Base-by-base conservation (phyloP, 1,284 basidiomycete genomes). In the Cutaneotrichosporon spelunceum region DNA sequence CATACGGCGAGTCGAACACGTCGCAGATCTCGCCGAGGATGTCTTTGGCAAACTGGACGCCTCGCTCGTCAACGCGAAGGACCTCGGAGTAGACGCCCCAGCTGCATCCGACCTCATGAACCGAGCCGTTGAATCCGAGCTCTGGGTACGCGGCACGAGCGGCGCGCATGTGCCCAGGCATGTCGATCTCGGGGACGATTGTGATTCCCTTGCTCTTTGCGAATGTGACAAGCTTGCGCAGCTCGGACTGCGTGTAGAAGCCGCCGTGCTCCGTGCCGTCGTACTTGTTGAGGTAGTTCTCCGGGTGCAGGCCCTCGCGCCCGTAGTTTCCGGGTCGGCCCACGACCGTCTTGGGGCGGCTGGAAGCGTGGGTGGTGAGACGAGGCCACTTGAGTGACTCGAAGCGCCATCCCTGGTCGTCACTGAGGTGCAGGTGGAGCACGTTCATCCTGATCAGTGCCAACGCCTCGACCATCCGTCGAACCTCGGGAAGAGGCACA, bases 361-460 rank as follows among this genome's bases (percentile, higher is more conserved):
- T 21, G 2, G 53, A 39, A 0, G 57, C 65, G 45, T 61, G 49
- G 4, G 34, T n/a, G 10, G 65, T 66, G 11, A 66, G 60, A 24
- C 45, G 48, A 16, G 65, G 65, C 65, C 65, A 66, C 48, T 59
- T 64, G 16, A 52, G 36, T 6, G 62, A 64, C 60, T 66, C 62
- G 56, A 66, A 66, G 44, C 65, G 65, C 65, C 65, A 66, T 3
- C 65, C 65, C 48, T 66, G 65, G 56, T 66, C 65, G 53, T 66
- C 65, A 19, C 59, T 53, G 14, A 66, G 57, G 52, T 66, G 65
- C 14, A 66, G n/a, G 56, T 66, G 65, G 13, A 66, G 65, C 9
- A 61, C 57, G 57, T 66, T 66, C 54, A 66, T 60, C 19, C 52
- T 30, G 44, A 66, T 48, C 26, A 64, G 52, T 16, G 53, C 50